Base-by-base conservation (phyloP, 2,329 filamentous ascomycete species). In the Diaporthe batatas region DNA sequence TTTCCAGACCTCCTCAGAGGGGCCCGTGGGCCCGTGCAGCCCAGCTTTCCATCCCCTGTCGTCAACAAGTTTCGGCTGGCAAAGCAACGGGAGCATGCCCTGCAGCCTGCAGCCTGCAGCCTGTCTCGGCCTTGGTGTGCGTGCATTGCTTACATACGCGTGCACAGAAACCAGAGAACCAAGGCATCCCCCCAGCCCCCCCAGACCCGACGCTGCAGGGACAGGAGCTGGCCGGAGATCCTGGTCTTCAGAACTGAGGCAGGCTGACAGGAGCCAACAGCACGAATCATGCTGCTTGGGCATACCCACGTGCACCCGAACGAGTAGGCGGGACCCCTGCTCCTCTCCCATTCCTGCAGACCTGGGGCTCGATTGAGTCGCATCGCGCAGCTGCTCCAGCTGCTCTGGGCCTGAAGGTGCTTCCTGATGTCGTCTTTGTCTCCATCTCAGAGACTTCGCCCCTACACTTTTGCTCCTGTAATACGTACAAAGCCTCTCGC, bases 271-370 rank as follows among this genome's bases (percentile, higher is more conserved):
- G 11, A 53, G 8, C 16, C 6, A 6, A 29, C 21, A 25, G 42
- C 44, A 54, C 68, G 55, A 70, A 70, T 70, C 68, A 70, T 53
- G 47, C 21, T n/a, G 18, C 23, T 34, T 14, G 39, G 58, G 42
- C 49, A 14, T 39, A 42, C 68, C 68, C 68, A 70, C 68, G 68
- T 70, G 68, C 58, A 53, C 68, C 68, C 55, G 18, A 70, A 62
- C 25, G 47, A 70, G 68, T 70, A 70, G 47, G 68, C 25, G 55
- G 55, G 18, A 44, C 68, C 68, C 68, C 55, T 70, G 68, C 68
- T 39, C 62, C 59, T 44, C 32, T 67, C 62, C 62, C 32, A 29
- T 53, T 67, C 44, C 25, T 62, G 55, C 54, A 62, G 55, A 62
- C 39, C 68, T 49, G 55, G 39, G 53, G 55, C 68, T 70, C 55